Evolutionary conservation across 1,139 yeast genomes (phyloP), one percentile per base, ranked within the genome.

Genomic region (Schwanniomyces etchellsii): DNA sequence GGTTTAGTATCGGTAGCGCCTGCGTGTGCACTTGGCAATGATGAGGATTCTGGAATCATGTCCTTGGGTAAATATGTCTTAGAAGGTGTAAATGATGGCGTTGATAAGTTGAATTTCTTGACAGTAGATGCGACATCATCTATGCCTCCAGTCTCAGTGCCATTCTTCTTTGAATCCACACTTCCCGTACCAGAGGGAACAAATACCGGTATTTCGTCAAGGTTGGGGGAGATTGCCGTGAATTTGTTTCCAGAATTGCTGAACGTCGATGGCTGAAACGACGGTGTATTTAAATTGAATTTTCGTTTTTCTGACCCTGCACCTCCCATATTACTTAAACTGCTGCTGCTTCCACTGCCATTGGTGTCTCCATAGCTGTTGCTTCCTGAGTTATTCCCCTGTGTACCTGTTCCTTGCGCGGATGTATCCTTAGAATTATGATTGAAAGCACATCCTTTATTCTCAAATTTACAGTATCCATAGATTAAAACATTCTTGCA

Each of bases 381-480:
- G 5, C 30, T 32, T 17, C 31, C 29, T 16, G 24, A 5, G 14
- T 25, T 25, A 7, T 22, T 24, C 16, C 20, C 28, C 7, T 16
- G 31, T n/a, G 35, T 20, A 14, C 18, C 18, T 20, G 27, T 33
- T 14, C 32, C 29, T 16, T 28, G 26, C 5, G 27, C 16, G 12
- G 20, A 23, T 17, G 26, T 47, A 50, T 37, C 43, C 45, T 46
- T 57, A 24, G 34, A 37, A 28, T 73, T 76, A 47, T 86, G 96
- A 33, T 76, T 77, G 52, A 85, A 86, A 3, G 82, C 83, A 52
- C 96, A 86, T 13, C 96, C 95, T 48, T 85, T 86, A 44, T 83
- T 83, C 44, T 84, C 91, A 58, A 74, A 86, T 55, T 85, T 85
- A 64, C 96, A 88, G 47, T 74, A 85, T 6, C 96, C 96, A 58